Evolutionary conservation across 176 grass and related monocot genomes (phyloP).

Genomic region (Saccharum spontaneum): DNA sequence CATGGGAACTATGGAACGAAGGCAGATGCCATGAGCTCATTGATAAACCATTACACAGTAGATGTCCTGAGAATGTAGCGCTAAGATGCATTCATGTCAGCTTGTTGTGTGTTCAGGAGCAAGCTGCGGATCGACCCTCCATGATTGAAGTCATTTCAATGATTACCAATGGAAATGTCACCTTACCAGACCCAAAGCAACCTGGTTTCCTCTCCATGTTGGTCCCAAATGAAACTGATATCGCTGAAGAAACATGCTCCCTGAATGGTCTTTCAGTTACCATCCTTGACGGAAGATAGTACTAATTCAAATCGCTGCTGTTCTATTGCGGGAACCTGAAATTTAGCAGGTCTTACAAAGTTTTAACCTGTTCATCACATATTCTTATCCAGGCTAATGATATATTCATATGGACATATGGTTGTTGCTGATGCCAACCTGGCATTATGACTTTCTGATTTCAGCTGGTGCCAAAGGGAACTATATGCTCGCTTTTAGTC

Average conservation of each 20-base stretch:
- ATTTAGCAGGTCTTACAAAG: background rate
- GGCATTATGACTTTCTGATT: background rate
- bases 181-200: constrained; percentile 41
- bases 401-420: background rate
- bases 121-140: constrained; percentile 38
- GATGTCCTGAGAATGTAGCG: constrained; percentile 28
- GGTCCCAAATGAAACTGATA: constrained; percentile 12
- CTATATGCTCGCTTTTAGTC: background rate
- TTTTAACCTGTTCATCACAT: background rate
- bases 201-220: constrained; percentile 50
- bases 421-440: background rate
- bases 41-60: constrained; percentile 28
- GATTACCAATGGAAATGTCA: constrained; percentile 32
- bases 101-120: constrained; percentile 52
- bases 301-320: background rate
- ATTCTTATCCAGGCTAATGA: background rate
- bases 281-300: constrained; percentile 33
- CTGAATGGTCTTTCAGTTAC: constrained; percentile 48
- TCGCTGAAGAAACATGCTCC: constrained; percentile 16
- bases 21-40: constrained; percentile 46
- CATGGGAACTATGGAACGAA: constrained; percentile 64
- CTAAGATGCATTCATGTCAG: constrained; percentile 46
- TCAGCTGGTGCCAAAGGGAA: background rate
- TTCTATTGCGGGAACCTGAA: background rate
- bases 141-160: constrained; percentile 38